Evolutionary conservation across 2,329 filamentous ascomycete species (phyloP), one percentile per base, ranked within the genome.

Genomic region (Fusarium tupiense): DNA sequence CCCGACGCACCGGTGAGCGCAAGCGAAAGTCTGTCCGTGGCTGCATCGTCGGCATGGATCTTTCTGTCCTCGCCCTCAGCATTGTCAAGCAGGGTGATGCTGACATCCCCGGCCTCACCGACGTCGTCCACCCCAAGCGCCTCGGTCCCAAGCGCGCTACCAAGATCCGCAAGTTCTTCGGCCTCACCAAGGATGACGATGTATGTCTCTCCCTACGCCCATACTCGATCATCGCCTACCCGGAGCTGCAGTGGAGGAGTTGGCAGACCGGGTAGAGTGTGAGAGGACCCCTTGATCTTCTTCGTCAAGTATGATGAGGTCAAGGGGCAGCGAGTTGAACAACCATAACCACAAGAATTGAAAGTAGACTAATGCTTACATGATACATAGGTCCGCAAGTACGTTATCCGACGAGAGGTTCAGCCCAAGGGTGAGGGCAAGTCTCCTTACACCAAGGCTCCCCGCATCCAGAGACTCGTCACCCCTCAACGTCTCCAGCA

Each of bases 131-230:
- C 91, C 96, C 96, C 87, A 99, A 99, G 94, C 94, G 96, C 83
- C 94, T 99, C 84, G 96, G 96, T 82, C 96, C 96, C 90, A 99
- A 99, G 95, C 94, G 96, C 84, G 96, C 96, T 85, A 98, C 95
- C 90, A 99, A 98, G 95, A 98, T 99, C 89, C 94, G 96, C 88
- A 93, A 92, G 86, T 99, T 99, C 93, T 99, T 98, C 90, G 92
- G 94, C 90, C 94, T 99, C 91, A 96, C 93, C 94, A 98, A 98
- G 95, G 95, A 98, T 93, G 96, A 99, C 91, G 96, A 99, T 94
- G 96, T 98, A 93, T 91, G 94, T 95, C 82, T 82, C 85, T 83
- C 82, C 84, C 84, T 87, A 83, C 84, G 87, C 86, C 80, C 83
- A 84, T 84, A 84, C 83, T 84, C 83, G 82, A 87, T 92, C 90